Evolutionary conservation across 148 eudicot genomes (phyloP), one percentile per base, ranked within the genome.

Genomic region (Camellia granthamiana): DNA sequence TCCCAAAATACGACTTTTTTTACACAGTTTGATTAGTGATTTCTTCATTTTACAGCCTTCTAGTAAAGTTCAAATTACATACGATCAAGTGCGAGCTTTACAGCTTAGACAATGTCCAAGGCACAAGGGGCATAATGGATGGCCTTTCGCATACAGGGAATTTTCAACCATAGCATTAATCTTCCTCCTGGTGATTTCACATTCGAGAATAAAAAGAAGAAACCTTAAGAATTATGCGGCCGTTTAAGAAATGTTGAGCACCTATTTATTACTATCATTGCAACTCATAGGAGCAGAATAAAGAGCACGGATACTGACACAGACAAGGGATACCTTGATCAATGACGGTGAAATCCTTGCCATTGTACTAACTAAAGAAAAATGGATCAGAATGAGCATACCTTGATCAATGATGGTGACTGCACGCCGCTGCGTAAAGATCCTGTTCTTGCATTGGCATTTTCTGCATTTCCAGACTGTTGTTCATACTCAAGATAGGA

Each of bases 341-440:
- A 30, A 30, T 30, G 38, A 30, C 38, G 1, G 38, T 30, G 38
- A 70, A 61, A 76, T 9, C 15, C 60, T 54, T 66, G 12, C 60
- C 47, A 19, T 49, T 30, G 71, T 15, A 41, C 23, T 49, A 74
- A 23, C 70, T 49, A 30, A 44, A 21, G 66, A 14, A 8, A 78
- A 21, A 69, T 21, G 56, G 43, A 62, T 60, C 19, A 75, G 63
- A 82, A 58, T 64, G 38, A 68, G 58, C 47, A 80, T 90, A 95
- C 98, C 97, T 93, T 81, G 72, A 71, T 69, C 41, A 73, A 66
- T 75, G 79, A 75, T 56, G 82, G 78, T 42, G 85, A 62, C 72
- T 77, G 77, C 67, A 71, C 72, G 30, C 78, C 64, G 79, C 82
- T 65, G 56, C 75, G 72, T 60, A 80, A 78, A 79, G 81, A 75